Percentiles rank a stretch among this genome's conserved stretches.
Evolutionary conservation across 2,329 filamentous ascomycete genomes (phyloP).

Genomic region (Gremmenia infestans): DNA sequence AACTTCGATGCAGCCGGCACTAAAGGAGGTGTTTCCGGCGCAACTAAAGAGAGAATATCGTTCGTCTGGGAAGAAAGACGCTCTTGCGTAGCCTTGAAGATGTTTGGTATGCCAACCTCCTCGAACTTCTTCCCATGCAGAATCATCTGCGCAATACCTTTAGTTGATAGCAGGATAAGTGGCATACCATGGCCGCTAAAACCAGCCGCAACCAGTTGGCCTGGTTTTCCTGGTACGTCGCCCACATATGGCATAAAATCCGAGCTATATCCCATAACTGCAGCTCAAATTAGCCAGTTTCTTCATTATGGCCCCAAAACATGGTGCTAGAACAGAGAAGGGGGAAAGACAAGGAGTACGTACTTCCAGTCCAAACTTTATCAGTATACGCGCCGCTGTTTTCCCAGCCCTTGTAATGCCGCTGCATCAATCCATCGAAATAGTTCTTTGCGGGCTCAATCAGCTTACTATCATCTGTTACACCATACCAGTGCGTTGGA

Average conservation of each 20-base stretch:
- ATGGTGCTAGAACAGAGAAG: not conserved
- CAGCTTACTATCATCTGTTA: conserved; percentile 40
- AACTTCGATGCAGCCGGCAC: no score
- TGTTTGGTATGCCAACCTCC: conserved; percentile 33
- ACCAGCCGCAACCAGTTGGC: conserved; percentile 42
- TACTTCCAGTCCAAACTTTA: conserved; percentile 21
- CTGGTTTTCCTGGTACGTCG: conserved; percentile 35
- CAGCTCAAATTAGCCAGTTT: not conserved
- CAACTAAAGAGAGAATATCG: not conserved
- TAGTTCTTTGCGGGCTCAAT: conserved; percentile 40
- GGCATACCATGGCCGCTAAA: conserved; percentile 51
- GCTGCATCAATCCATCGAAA: conserved; percentile 45
- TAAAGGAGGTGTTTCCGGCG: no score
- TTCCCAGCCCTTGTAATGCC: conserved; percentile 46
- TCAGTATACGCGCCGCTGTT: conserved; percentile 34
- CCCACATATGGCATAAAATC: conserved; percentile 43
- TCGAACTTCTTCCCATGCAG: conserved; percentile 26
- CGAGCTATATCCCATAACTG: conserved; percentile 39
- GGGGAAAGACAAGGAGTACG: not conserved
- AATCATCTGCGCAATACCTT: conserved; percentile 40
- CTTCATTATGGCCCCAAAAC: not conserved
- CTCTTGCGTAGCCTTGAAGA: conserved; percentile 32
- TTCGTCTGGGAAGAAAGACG: not conserved
- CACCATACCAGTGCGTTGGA: conserved; percentile 40
- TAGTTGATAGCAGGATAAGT: conserved; percentile 37